Conservation (phyloP, 2,329 filamentous ascomycete species). For the Cercospora brassicicola region DNA sequence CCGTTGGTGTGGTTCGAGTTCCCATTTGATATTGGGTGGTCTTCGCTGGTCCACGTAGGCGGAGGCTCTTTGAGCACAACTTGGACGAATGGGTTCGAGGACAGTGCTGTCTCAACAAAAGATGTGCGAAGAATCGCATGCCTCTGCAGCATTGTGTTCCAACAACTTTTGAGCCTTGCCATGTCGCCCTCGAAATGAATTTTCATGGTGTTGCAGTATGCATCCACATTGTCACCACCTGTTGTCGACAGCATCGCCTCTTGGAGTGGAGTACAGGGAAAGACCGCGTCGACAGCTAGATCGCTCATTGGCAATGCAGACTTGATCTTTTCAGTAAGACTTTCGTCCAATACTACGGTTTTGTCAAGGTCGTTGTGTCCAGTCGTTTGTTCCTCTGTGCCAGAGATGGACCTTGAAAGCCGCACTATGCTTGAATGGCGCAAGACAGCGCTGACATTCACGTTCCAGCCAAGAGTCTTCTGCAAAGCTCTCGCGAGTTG, state of each 20-base stretch:
- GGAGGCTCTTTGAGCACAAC: constrained; percentile 59
- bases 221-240: constrained; percentile 44
- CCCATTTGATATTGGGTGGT: not conserved
- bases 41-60: constrained; percentile 43
- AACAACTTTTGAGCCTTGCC: constrained; percentile 57
- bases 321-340: constrained; percentile 15
- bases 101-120: constrained; percentile 66
- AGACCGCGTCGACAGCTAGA: constrained; percentile 53
- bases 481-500: constrained; percentile 62
- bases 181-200: constrained; percentile 60
- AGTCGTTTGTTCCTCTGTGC: not conserved
- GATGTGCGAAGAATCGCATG: constrained; percentile 78
- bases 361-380: not conserved
- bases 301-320: not conserved
- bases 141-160: constrained; percentile 62
- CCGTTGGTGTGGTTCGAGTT: not conserved
- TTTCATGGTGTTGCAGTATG: constrained; percentile 73
- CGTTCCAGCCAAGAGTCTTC: constrained; percentile 47
- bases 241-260: constrained; percentile 76
- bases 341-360: not conserved
- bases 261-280: constrained; percentile 84
- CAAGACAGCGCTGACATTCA: constrained; percentile 69
- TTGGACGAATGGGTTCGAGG: constrained; percentile 67
- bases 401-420: constrained; percentile 42
- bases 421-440: constrained; percentile 65